Conservation (phyloP, 805 yeast species). For the Metschnikowia cubensis region DNA sequence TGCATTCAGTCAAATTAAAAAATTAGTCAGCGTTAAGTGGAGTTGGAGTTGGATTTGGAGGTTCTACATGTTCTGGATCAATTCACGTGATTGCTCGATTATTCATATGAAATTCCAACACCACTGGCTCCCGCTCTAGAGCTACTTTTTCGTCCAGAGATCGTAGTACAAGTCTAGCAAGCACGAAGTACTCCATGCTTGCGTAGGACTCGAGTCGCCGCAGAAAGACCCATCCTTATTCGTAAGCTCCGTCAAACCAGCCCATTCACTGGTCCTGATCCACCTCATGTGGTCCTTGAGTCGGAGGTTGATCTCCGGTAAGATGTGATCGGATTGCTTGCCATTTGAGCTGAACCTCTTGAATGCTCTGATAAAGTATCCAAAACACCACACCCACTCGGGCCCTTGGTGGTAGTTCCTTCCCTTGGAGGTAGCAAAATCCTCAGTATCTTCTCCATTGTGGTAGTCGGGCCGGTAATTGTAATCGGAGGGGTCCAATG, state of each 20-base stretch:
- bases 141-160: slow-evolving; percentile 30
- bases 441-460: slow-evolving; percentile 75
- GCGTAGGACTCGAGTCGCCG: slow-evolving; percentile 87
- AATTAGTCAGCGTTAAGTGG: too few species aligned
- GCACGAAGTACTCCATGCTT: slow-evolving; percentile 94
- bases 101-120: too few species aligned
- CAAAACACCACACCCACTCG: slow-evolving; percentile 94
- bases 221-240: slow-evolving; percentile 83
- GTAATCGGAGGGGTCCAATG: slow-evolving; percentile 88
- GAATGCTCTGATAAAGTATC: slow-evolving; percentile 82
- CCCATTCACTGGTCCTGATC: slow-evolving; percentile 81
- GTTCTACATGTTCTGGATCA: too few species aligned
- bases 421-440: slow-evolving; percentile 92
- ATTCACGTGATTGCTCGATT: too few species aligned
- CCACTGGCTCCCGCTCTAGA: too few species aligned
- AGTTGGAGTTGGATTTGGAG: too few species aligned
- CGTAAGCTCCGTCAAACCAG: slow-evolving; percentile 89
- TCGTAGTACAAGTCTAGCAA: slow-evolving; percentile 76
- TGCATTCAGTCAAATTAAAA: too few species aligned
- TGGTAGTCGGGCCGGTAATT: slow-evolving; percentile 88
- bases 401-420: slow-evolving; percentile 98
- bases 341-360: slow-evolving; percentile 48
- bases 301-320: slow-evolving; percentile 57
- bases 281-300: slow-evolving; percentile 63
- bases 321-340: slow-evolving; percentile 48